phyloP scores from a whole-genome alignment of 2,329 filamentous ascomycete species.

The Colletotrichum musae region DNA sequence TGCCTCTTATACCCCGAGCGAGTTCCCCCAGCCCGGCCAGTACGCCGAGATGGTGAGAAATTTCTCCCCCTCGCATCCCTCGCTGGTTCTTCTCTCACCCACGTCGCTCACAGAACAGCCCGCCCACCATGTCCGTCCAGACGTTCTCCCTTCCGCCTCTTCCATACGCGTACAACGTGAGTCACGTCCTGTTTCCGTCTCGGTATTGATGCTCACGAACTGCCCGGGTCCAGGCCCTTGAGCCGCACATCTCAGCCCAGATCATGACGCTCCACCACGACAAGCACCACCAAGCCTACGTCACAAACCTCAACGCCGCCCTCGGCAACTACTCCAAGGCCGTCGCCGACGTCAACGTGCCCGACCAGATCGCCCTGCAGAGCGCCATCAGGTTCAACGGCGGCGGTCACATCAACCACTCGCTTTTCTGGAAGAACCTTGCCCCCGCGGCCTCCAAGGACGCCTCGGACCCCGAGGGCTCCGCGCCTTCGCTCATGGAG shows the following conservation, averaged over 20 bases:
- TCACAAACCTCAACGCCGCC: slow-evolving; percentile 76
- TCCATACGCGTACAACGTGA: slow-evolving; percentile 79
- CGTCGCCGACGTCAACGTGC: slow-evolving; percentile 71
- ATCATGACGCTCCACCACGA: slow-evolving; percentile 87
- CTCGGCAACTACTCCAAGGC: slow-evolving; percentile 56
- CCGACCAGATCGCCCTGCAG: slow-evolving; percentile 72
- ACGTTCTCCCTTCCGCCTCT: slow-evolving; percentile 74
- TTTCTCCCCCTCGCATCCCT: not conserved
- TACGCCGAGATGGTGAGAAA: not conserved
- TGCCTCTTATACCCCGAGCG: not conserved
- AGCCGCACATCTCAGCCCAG: slow-evolving; percentile 80
- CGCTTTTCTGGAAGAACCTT: slow-evolving; percentile 91
- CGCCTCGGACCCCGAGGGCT: slow-evolving; percentile 62
- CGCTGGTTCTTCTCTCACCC: not conserved
- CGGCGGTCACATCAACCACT: slow-evolving; percentile 94
- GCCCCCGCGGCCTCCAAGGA: slow-evolving; percentile 71
- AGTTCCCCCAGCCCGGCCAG: not conserved
- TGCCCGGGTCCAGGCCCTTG: slow-evolving; percentile 68
- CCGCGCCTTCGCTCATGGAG: slow-evolving; percentile 70
- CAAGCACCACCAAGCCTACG: slow-evolving; percentile 85
- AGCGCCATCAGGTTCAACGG: slow-evolving; percentile 82
- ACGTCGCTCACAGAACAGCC: not conserved
- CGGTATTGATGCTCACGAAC: not conserved
- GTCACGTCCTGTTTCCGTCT: slow-evolving; percentile 45
- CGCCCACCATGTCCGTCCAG: slow-evolving; percentile 12